These are phyloP conservation scores for Tausonia pullulans DNA, from an alignment of 1,284 basidiomycete genomes.

Conservation along the genomic window DNA sequence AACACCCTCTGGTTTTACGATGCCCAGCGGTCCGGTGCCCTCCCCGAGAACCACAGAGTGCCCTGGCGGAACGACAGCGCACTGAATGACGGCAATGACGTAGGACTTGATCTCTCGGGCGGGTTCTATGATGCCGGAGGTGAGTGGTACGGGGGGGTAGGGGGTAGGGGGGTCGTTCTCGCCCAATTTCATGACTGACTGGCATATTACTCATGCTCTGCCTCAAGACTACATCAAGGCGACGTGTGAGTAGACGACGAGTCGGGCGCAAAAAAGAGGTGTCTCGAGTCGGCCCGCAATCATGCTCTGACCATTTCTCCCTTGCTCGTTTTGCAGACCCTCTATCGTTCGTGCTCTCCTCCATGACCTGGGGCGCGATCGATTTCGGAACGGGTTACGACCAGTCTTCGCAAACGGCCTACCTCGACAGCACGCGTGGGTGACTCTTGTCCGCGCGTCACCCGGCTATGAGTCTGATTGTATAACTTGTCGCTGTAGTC, in stretches of 20 bases:
- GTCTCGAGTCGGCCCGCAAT: conserved; percentile 15
- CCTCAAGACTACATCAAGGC: conserved; percentile 61
- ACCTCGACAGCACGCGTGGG: conserved; percentile 60
- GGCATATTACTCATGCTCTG: background rate
- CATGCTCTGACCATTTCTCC: conserved; percentile 5
- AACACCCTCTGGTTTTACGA: conserved; percentile 82
- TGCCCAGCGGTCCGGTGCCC: conserved; percentile 68
- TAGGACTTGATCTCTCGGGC: conserved; percentile 61
- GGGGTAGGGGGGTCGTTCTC: background rate
- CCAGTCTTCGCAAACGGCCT: conserved; percentile 67
- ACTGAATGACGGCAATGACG: conserved; percentile 62
- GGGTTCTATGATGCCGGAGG: conserved; percentile 50
- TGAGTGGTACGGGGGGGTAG: conserved; percentile 26
- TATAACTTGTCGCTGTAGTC: conserved; percentile 27
- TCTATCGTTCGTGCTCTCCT: conserved; percentile 65
- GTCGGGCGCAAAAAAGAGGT: background rate
- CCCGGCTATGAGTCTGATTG: background rate
- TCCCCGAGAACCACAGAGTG: conserved; percentile 60
- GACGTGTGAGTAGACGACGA: background rate
- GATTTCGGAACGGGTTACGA: conserved; percentile 76
- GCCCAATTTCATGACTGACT: no score
- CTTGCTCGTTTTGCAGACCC: conserved; percentile 18
- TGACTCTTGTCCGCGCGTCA: background rate
- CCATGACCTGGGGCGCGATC: conserved; percentile 74
- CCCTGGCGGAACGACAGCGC: conserved; percentile 75